phyloP scores from a whole-genome alignment of 2,329 filamentous ascomycete genomes.

The Fusarium redolens region DNA sequence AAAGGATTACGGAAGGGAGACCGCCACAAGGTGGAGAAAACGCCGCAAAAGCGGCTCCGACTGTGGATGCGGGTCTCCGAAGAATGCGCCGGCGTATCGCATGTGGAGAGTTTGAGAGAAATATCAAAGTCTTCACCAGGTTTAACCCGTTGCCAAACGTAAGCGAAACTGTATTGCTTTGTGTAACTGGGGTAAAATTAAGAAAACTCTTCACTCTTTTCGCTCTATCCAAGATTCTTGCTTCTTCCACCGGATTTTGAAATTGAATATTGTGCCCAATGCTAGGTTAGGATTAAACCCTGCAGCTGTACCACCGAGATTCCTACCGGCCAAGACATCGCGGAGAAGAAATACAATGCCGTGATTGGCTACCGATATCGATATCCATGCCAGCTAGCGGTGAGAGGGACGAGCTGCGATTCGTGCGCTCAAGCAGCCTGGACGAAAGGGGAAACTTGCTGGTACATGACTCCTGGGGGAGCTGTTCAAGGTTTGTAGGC shows the following conservation, averaged over 20 bases:
- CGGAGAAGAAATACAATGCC: conserved; percentile 27
- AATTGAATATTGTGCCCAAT: conserved; percentile 25
- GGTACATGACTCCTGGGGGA: not conserved
- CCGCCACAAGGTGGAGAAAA: conserved; percentile 19
- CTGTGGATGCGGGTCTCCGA: conserved; percentile 11
- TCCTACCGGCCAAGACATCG: conserved; percentile 24
- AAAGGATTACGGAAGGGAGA: conserved; percentile 15
- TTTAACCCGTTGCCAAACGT: conserved; percentile 1
- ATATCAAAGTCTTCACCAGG: conserved; percentile 10
- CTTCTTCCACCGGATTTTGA: conserved; percentile 28
- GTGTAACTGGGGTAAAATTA: not conserved
- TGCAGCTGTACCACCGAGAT: conserved; percentile 26
- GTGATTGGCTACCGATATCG: conserved; percentile 35
- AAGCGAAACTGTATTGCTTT: conserved; percentile 10
- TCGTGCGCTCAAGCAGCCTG: conserved; percentile 27
- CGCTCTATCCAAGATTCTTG: conserved; percentile 11
- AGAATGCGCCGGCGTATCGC: conserved; percentile 4
- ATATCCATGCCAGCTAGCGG: conserved; percentile 36
- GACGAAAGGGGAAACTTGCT: conserved; percentile 30
- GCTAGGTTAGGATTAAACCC: conserved; percentile 22
- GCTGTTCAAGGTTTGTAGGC: conserved; percentile 19
- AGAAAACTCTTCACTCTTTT: conserved; percentile 2
- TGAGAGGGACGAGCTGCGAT: conserved; percentile 21
- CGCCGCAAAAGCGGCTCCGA: conserved; percentile 31
- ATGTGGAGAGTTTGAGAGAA: conserved; percentile 11